Evolutionary conservation across 805 yeast species (phyloP), one percentile per base, ranked within the genome.

Genomic region (Brettanomyces custersianus): DNA sequence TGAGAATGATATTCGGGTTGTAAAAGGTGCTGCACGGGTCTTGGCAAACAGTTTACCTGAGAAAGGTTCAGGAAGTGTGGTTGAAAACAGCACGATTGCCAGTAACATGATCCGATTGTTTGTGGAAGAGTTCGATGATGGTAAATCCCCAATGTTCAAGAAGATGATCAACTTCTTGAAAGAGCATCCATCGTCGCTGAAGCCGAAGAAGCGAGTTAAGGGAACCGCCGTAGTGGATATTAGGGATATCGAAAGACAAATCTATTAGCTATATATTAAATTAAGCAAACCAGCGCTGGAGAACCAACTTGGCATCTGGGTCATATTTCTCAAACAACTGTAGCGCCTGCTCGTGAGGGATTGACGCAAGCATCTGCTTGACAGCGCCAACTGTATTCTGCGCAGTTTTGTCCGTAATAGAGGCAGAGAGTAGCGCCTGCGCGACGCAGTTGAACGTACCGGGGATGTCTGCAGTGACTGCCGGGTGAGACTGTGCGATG

Each of bases 311-410:
- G 22, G 77, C 67, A 33, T 75, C 81, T 3, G 72, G 62, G 33
- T 82, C 76, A 45, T 81, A 75, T 41, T 70, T 72, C 41, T 71
- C 75, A 40, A 85, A 61, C 35, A 86, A 50, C 6, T 65, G 62
- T 65, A 82, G 59, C 4, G 85, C 88, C 44, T 81, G 79, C 12
- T 66, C 68, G 46, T 76, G 84, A 2, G 94, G 86, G 23, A 85
- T 47, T 5, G 73, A 63, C 15, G 76, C 67, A 37, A 88, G 60
- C 29, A 85, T 62, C 40, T 68, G 66, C 58, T 82, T 84, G 0
- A 82, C 70, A 2, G 85, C 68, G 4, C 57, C 60, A 4, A 80
- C 81, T 6, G 74, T 74, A 21, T 68, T 68, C 39, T 74, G 76
- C 1, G 88, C 90, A n/a, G 78, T 71, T 42, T 73, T 70, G 6